phyloP scores from a whole-genome alignment of 2,329 filamentous ascomycete species.

The Cercospora sp. region DNA sequence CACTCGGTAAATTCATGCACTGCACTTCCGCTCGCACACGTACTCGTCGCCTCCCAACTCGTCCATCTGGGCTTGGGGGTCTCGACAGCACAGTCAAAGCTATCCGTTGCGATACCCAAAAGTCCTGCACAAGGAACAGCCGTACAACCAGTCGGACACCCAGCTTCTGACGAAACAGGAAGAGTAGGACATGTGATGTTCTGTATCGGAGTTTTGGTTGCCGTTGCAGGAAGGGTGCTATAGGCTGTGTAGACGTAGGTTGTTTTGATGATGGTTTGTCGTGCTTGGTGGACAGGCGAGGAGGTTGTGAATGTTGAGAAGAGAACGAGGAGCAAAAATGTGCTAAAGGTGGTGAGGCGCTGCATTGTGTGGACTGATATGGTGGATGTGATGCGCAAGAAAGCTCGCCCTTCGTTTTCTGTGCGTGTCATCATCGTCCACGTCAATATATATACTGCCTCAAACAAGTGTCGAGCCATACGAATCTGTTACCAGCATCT shows the following conservation, averaged over 20 bases:
- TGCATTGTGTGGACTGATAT: background rate
- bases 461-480: background rate
- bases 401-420: background rate
- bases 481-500: background rate
- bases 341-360: background rate
- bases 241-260: constrained; percentile 39
- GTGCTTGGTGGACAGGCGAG: background rate
- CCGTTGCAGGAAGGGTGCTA: constrained; percentile 14
- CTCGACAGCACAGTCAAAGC: constrained; percentile 12
- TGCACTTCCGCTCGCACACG: constrained; percentile 8
- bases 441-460: background rate
- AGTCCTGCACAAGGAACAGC: constrained; percentile 14
- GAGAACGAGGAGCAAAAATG: background rate
- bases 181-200: constrained; percentile 7
- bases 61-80: constrained; percentile 12
- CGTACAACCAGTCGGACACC: constrained; percentile 20
- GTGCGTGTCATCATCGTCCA: background rate
- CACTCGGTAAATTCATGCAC: constrained; percentile 17
- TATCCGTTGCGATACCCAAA: constrained; percentile 20
- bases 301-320: background rate
- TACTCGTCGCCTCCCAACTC: constrained; percentile 19
- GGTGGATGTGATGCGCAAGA: background rate
- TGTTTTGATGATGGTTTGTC: constrained; percentile 38
- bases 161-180: constrained; percentile 8
- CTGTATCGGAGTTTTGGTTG: background rate